Evolutionary conservation across 2,329 filamentous ascomycete genomes (phyloP).

Genomic region (Orbilia ellipsospora): DNA sequence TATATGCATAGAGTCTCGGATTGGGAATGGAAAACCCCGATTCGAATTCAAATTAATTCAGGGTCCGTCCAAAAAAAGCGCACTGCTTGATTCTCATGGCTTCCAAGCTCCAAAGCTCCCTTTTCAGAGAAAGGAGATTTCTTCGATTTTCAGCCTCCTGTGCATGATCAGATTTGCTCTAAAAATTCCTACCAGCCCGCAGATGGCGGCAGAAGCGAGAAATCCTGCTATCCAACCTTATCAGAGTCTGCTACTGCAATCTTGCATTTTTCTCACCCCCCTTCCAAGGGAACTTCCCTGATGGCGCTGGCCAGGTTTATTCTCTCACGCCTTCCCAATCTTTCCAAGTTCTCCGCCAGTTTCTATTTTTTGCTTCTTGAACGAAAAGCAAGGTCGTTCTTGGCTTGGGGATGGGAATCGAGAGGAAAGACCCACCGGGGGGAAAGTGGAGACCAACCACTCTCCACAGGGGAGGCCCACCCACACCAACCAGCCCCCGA

Average conservation of each 20-base stretch:
- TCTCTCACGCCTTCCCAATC: not conserved
- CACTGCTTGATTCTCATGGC: not conserved
- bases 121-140: not conserved
- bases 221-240: slow-evolving; percentile 41
- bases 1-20: too few species aligned
- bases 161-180: not conserved
- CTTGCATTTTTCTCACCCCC: slow-evolving; percentile 36
- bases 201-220: slow-evolving; percentile 34
- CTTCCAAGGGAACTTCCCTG: slow-evolving; percentile 4
- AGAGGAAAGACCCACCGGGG: not conserved
- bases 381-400: slow-evolving; percentile 28
- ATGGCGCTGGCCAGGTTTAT: not conserved
- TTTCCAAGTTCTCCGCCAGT: slow-evolving; percentile 5
- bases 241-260: slow-evolving; percentile 40
- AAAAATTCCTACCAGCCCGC: not conserved
- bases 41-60: slow-evolving; percentile 11
- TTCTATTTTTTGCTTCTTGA: slow-evolving; percentile 30
- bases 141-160: slow-evolving; percentile 26
- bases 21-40: not conserved
- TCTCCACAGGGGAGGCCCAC: slow-evolving; percentile 3
- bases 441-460: not conserved
- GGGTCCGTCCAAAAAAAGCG: slow-evolving; percentile 19
- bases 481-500: slow-evolving; percentile 19
- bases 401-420: not conserved
- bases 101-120: not conserved